These are phyloP conservation scores for Mycena pura DNA, from an alignment of 768 basidiomycete species.

Conservation along the genomic window DNA sequence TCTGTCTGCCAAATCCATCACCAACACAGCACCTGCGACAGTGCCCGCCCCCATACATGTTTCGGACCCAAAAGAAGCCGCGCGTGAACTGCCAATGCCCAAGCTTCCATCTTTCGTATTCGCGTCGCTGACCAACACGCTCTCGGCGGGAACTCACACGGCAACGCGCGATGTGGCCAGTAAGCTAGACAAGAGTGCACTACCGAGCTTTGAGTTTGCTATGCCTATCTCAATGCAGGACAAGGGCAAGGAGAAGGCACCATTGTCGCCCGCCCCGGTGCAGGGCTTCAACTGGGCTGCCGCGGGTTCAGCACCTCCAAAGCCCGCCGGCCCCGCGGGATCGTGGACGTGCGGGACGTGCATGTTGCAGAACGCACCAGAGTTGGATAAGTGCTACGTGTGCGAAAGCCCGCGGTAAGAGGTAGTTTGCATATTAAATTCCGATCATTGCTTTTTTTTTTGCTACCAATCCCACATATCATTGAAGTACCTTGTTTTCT, in stretches of 20 bases:
- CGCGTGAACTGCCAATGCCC: slow-evolving; percentile 33
- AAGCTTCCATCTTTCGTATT: slow-evolving; percentile 49
- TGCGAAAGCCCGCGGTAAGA: slow-evolving; percentile 51
- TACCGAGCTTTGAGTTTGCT: slow-evolving; percentile 54
- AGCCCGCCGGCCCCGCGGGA: slow-evolving; percentile 19
- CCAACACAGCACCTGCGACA: neutral
- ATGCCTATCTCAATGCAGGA: neutral
- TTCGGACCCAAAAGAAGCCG: slow-evolving; percentile 37
- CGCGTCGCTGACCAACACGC: slow-evolving; percentile 31
- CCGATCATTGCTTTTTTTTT: neutral
- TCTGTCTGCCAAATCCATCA: no score
- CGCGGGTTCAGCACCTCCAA: slow-evolving; percentile 48
- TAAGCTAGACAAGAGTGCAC: slow-evolving; percentile 43
- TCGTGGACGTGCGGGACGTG: slow-evolving; percentile 57
- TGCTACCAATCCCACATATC: no score
- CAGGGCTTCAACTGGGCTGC: slow-evolving; percentile 60
- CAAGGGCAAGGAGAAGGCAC: slow-evolving; percentile 20
- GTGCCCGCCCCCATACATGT: neutral
- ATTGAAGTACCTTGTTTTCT: no score
- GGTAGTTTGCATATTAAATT: neutral
- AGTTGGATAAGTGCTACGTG: slow-evolving; percentile 52
- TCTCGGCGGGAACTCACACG: slow-evolving; percentile 27
- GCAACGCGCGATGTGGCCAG: slow-evolving; percentile 46
- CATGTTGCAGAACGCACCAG: slow-evolving; percentile 44
- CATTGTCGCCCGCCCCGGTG: slow-evolving; percentile 19